Evolutionary conservation across 805 yeast genomes (phyloP), one percentile per base, ranked within the genome.

Genomic region (Metschnikowia rubicola): DNA sequence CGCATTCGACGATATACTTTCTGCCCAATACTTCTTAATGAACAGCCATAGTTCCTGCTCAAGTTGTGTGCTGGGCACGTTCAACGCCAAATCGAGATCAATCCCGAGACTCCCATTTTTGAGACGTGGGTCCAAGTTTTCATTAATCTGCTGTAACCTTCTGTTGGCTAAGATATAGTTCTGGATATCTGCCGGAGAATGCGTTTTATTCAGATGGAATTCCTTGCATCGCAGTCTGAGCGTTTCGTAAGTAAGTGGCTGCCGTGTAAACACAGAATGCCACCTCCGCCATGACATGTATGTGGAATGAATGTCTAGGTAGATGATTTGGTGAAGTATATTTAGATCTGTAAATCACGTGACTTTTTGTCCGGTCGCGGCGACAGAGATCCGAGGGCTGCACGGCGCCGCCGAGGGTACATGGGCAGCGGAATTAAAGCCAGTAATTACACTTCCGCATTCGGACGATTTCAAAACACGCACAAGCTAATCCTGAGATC

Each of bases 151-250:
- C 45, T 55, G 59, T 33, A 55, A 43, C 19, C 37, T 43, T 30
- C 59, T 43, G 38, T 49, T 52, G 39, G 59, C 59, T n/a, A 30
- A 7, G 28, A 55, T 47, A 32, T 53, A 55, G 44, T 55, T 52
- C 26, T 33, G 37, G 35, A 55, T 30, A 13, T 36, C 42, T 3
- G 26, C 37, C 6, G 50, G 41, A 15, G 46, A 19, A 19, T 46
- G 55, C 8, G 30, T 15, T 38, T 31, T 35, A 36, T 17, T 39
- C n/a, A 31, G 29, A 35, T 43, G 44, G 32, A 53, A 47, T 8
- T 35, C 35, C 32, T 30, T 37, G 34, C 47, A 41, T 13, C 55
- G 47, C n/a, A 46, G 41, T 6, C 12, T 28, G 28, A 55, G 50
- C 10, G 50, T 41, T 42, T 55, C 59, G 21, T 51, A 52, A 30